Evolutionary conservation across 108 stramenopile species (phyloP), one percentile per base, ranked within the genome.

Genomic region (Cylindrotheca closterium): DNA sequence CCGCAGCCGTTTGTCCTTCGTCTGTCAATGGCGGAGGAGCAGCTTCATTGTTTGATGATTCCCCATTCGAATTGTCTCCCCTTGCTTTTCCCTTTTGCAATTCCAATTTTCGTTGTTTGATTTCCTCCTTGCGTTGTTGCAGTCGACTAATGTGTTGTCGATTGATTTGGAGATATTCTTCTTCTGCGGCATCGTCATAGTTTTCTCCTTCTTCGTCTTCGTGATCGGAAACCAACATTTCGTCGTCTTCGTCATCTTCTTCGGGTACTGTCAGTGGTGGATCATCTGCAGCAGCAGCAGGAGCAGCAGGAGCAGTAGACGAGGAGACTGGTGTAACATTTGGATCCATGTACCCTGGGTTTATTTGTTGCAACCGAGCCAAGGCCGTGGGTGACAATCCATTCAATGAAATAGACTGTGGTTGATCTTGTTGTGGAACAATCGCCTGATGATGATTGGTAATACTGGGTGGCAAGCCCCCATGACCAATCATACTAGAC

Each of bases 221-320:
- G 30, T 32, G 30, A 4, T 28, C 21, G 32, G 28, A 31, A 28
- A 58, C 22, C 32, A 58, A 58, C 17, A 58, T 31, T 30, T 30
- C 31, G 3, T 58, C 57, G 17, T 58, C 57, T 3, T 58, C 57
- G 57, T 58, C 57, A 10, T 58, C 57, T 28, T 58, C 57, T 2
- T 58, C 32, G 57, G 10, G 7, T 42, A n/a, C n/a, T n/a, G n/a
- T n/a, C n/a, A n/a, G n/a, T n/a, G n/a, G n/a, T n/a, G n/a, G n/a
- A n/a, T n/a, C n/a, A n/a, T n/a, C n/a, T n/a, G n/a, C n/a, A n/a
- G n/a, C n/a, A n/a, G n/a, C n/a, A n/a, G n/a, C n/a, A n/a, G n/a
- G n/a, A n/a, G n/a, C n/a, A n/a, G n/a, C n/a, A n/a, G n/a, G n/a
- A n/a, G n/a, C n/a, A n/a, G n/a, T n/a, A n/a, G n/a, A n/a, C n/a